A percentile compares a stretch with the other conserved stretches of the same genome.
These are phyloP conservation scores for Pascua sp. DNA, from an alignment of 1,284 basidiomycete genomes.

Conservation along the genomic window DNA sequence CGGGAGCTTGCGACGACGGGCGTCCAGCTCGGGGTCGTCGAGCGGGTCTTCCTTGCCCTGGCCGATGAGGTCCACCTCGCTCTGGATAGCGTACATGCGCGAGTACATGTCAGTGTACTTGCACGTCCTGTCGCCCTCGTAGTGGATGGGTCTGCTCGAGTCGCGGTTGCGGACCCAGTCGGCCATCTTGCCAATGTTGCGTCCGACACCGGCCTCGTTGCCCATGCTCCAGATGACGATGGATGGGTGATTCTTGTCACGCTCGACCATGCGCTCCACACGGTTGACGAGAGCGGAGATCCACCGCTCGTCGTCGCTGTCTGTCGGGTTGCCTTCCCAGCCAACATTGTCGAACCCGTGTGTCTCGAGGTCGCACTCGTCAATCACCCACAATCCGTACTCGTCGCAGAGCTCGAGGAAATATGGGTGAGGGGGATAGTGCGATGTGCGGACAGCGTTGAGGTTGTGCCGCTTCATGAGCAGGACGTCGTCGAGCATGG, in stretches of 20 bases:
- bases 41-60: conserved; percentile 7
- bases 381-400: conserved; percentile 30
- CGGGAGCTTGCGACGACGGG: conserved; percentile 10
- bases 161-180: conserved; percentile 18
- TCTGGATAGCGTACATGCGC: conserved; percentile 22
- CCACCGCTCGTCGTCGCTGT: conserved; percentile 4
- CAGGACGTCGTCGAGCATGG: conserved; percentile 23
- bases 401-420: conserved; percentile 27
- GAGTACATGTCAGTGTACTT: conserved; percentile 22
- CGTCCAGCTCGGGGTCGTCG: conserved; percentile 12
- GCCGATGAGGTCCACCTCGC: conserved; percentile 19
- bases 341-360: conserved; percentile 22
- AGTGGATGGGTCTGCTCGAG: conserved; percentile 20
- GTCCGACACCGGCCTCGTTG: conserved; percentile 23
- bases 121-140: conserved; percentile 21
- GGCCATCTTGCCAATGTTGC: conserved; percentile 23
- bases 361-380: conserved; percentile 29
- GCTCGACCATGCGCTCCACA: conserved; percentile 21
- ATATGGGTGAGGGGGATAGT: conserved; percentile 26
- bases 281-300: conserved; percentile 19
- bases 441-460: conserved; percentile 25
- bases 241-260: conserved; percentile 30
- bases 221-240: conserved; percentile 28
- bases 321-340: conserved; percentile 20
- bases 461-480: conserved; percentile 29